These are phyloP conservation scores for Casuarina glauca DNA, from an alignment of 306 rosid genomes.

Conservation along the genomic window DNA sequence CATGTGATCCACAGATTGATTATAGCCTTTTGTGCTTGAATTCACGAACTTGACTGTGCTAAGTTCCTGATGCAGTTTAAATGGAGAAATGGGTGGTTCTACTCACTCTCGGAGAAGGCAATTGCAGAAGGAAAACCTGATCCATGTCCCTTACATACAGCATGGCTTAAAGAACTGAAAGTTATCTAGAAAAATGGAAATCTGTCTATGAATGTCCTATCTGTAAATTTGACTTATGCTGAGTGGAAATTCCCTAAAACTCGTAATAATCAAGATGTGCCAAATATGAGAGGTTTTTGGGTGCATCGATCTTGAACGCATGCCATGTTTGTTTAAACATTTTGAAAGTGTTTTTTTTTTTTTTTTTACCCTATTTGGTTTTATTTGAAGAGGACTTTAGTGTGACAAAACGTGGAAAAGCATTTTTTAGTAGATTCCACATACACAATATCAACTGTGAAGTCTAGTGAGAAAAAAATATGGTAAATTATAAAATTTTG, in stretches of 20 bases:
- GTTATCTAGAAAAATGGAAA: constrained; percentile 42
- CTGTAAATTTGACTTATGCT: neutral
- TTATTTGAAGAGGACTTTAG: no score
- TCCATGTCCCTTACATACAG: constrained; percentile 82
- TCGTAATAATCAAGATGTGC: neutral
- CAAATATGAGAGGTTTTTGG: neutral
- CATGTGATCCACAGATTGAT: neutral
- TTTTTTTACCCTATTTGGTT: no score
- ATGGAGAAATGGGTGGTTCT: constrained; percentile 98
- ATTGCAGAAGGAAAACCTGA: constrained; percentile 69
- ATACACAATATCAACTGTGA: no score
- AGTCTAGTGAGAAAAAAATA: no score
- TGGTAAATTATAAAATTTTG: no score
- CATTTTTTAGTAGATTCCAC: no score
- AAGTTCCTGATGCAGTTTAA: constrained; percentile 57
- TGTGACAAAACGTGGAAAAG: no score
- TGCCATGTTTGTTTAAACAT: no score
- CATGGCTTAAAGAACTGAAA: constrained; percentile 77
- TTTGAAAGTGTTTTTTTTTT: no score
- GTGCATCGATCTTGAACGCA: neutral
- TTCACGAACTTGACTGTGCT: constrained; percentile 1
- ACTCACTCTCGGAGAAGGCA: constrained; percentile 70
- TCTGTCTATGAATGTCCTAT: neutral
- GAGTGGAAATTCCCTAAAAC: neutral
- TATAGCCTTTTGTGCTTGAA: constrained; percentile 1